Conservation (phyloP, 148 eudicot genomes). For the Rhododendron kiyosumense region DNA sequence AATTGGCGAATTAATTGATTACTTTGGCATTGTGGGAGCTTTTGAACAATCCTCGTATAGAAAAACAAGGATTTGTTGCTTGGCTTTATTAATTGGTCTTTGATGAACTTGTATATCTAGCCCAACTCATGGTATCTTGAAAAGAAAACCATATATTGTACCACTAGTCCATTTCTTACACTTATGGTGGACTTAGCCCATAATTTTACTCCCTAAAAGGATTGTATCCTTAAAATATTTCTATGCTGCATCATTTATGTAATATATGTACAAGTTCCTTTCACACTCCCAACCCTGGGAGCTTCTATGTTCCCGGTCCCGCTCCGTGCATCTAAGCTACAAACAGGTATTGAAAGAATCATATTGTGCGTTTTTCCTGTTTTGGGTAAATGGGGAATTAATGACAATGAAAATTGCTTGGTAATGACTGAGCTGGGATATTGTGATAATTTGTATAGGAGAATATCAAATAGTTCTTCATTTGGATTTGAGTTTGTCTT, state of each 20-base stretch:
- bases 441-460: neutral
- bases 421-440: neutral
- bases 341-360: neutral
- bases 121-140: neutral
- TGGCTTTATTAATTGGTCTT: neutral
- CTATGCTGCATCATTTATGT: neutral
- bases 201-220: neutral
- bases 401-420: neutral
- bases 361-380: neutral
- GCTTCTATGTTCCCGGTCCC: neutral
- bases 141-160: neutral
- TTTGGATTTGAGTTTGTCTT: neutral
- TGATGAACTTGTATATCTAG: neutral
- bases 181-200: neutral
- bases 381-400: neutral
- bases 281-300: neutral
- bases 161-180: neutral
- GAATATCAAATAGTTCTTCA: neutral
- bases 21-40: neutral
- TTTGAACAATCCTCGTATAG: neutral
- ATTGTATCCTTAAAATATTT: too few species aligned
- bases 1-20: neutral
- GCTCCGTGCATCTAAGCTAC: neutral
- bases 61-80: neutral
- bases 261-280: neutral